Conservation (phyloP, 768 basidiomycete genomes). For the Dacryopinax primogenitus region DNA sequence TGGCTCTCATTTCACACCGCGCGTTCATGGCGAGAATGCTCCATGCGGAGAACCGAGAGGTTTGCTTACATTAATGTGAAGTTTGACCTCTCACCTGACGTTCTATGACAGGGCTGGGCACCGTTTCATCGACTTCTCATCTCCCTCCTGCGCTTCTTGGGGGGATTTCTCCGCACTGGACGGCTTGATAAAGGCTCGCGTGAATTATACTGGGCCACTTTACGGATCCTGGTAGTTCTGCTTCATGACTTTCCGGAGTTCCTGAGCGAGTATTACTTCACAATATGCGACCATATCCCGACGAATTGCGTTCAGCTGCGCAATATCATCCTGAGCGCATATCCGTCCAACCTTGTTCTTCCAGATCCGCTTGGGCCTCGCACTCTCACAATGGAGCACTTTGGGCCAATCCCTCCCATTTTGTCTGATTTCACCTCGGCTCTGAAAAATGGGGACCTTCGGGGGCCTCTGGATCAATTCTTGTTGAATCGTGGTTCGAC, state of each 20-base stretch:
- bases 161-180: slow-evolving; percentile 75
- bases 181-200: slow-evolving; percentile 68
- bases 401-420: slow-evolving; percentile 80
- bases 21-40: slow-evolving; percentile 95
- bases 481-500: slow-evolving; percentile 62
- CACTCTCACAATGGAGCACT: slow-evolving; percentile 31
- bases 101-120: slow-evolving; percentile 64
- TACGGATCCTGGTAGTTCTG: slow-evolving; percentile 83
- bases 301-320: slow-evolving; percentile 87
- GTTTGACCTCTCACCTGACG: background rate
- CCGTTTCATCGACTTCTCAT: slow-evolving; percentile 90
- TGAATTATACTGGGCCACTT: slow-evolving; percentile 79
- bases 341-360: slow-evolving; percentile 65
- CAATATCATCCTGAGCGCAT: slow-evolving; percentile 92
- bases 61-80: slow-evolving; percentile 23
- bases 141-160: slow-evolving; percentile 88
- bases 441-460: slow-evolving; percentile 68
- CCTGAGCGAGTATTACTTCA: slow-evolving; percentile 91
- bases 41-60: slow-evolving; percentile 76
- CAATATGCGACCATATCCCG: slow-evolving; percentile 87
- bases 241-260: slow-evolving; percentile 99
- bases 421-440: slow-evolving; percentile 80
- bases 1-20: slow-evolving; percentile 88
- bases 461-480: slow-evolving; percentile 68
- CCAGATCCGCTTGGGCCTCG: slow-evolving; percentile 52